A percentile compares a stretch with the other conserved stretches of the same genome.
Evolutionary conservation across 257 asterid genomes (phyloP).

Genomic region (Rhazya stricta): DNA sequence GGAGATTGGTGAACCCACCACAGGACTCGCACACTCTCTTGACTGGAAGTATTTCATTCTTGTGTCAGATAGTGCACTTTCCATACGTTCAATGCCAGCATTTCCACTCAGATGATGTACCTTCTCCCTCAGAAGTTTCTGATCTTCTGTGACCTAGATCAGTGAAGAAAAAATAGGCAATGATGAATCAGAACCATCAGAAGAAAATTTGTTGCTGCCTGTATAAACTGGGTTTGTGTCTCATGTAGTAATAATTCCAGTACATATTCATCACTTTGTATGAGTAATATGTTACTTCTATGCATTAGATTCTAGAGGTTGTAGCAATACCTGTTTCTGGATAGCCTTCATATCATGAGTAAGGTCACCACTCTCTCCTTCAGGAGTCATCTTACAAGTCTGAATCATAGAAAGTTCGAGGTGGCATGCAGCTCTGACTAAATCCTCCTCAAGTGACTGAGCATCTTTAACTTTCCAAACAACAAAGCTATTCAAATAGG

Average conservation of each 20-base stretch:
- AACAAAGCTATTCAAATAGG: slow-evolving; percentile 88
- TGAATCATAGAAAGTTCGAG: slow-evolving; percentile 88
- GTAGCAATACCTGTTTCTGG: slow-evolving; percentile 65
- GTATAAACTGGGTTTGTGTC: not conserved
- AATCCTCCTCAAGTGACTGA: slow-evolving; percentile 71
- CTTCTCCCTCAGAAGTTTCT: slow-evolving; percentile 72
- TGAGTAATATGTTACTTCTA: not conserved
- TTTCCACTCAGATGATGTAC: slow-evolving; percentile 77
- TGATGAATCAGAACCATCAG: not conserved
- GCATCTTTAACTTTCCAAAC: slow-evolving; percentile 97
- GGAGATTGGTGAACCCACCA: slow-evolving; percentile 36
- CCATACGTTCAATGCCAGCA: slow-evolving; percentile 84
- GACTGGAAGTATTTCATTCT: slow-evolving; percentile 52
- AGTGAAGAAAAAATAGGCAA: not conserved
- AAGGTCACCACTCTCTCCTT: slow-evolving; percentile 56
- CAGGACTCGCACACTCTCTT: slow-evolving; percentile 43
- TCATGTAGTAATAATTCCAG: not conserved
- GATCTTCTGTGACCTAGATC: slow-evolving; percentile 68
- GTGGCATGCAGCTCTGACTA: slow-evolving; percentile 92
- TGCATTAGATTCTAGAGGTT: slow-evolving; percentile 3
- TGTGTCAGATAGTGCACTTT: slow-evolving; percentile 56
- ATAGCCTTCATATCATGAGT: slow-evolving; percentile 81
- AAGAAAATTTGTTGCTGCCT: not conserved
- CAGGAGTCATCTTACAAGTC: slow-evolving; percentile 77
- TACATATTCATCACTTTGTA: not conserved